These are phyloP conservation scores for Carex scoparia DNA, from an alignment of 176 grass and related monocot species.

Conservation along the genomic window DNA sequence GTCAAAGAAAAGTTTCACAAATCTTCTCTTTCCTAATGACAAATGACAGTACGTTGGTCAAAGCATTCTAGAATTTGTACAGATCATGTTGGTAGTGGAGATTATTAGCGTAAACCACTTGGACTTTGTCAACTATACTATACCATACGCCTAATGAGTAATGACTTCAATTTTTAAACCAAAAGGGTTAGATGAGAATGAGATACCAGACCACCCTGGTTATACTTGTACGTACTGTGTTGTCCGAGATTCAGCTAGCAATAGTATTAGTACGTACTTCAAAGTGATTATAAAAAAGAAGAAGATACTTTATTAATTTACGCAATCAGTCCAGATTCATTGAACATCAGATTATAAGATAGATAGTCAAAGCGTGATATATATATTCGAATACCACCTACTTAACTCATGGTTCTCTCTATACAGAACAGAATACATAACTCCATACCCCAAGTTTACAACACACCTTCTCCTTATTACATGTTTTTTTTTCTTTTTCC, in stretches of 20 bases:
- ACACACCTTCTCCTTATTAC: too few species aligned
- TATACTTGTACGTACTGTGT: not conserved
- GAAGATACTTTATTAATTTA: too few species aligned
- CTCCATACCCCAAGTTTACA: too few species aligned
- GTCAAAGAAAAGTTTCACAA: not conserved
- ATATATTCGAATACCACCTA: not conserved
- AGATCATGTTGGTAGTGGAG: not conserved
- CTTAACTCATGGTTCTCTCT: too few species aligned
- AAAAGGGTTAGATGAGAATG: too few species aligned
- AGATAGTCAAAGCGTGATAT: not conserved
- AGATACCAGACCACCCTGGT: not conserved
- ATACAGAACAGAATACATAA: too few species aligned
- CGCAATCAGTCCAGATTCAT: not conserved
- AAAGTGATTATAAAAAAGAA: not conserved
- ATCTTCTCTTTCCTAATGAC: not conserved
- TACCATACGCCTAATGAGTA: too few species aligned
- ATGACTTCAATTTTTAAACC: too few species aligned
- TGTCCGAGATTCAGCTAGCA: not conserved
- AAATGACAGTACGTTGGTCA: not conserved
- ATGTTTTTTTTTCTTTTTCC: not conserved
- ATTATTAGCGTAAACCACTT: not conserved
- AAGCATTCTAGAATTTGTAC: not conserved
- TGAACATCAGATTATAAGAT: too few species aligned
- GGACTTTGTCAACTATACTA: not conserved
- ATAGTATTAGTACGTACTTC: not conserved